Evolutionary conservation across 2,329 filamentous ascomycete species (phyloP).

Genomic region (Ophiostoma tasmaniense): DNA sequence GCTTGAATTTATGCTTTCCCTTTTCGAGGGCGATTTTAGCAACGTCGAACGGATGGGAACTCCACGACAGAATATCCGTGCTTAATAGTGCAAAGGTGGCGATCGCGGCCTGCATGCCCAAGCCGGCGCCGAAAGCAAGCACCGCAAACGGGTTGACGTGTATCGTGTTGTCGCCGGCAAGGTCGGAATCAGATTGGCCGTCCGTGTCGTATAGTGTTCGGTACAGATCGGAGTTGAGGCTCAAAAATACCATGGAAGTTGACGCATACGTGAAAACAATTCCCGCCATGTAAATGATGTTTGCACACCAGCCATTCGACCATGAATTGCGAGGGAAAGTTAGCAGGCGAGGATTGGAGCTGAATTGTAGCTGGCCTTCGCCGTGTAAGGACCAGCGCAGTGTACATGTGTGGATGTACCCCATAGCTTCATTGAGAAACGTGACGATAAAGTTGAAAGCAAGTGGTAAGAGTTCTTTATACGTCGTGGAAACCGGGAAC

Average conservation of each 20-base stretch:
- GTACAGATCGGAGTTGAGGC: not conserved
- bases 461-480: not conserved
- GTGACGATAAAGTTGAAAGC: conserved; percentile 19
- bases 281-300: not conserved
- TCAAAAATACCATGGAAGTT: not conserved
- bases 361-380: conserved; percentile 27
- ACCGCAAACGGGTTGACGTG: not conserved
- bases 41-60: not conserved
- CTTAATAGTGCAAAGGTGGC: not conserved
- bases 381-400: conserved; percentile 27
- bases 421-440: conserved; percentile 27
- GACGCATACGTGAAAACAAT: not conserved
- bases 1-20: no score
- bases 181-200: not conserved
- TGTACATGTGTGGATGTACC: conserved; percentile 27
- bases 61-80: not conserved
- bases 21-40: not conserved
- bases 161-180: not conserved
- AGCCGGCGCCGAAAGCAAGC: not conserved
- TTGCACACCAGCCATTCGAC: not conserved
- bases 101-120: not conserved
- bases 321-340: not conserved
- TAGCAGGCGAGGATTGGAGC: conserved; percentile 20
- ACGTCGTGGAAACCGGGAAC: not conserved
- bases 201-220: not conserved